Evolutionary conservation across 176 grass and related monocot species (phyloP).

Genomic region (Zoysia pacifica): DNA sequence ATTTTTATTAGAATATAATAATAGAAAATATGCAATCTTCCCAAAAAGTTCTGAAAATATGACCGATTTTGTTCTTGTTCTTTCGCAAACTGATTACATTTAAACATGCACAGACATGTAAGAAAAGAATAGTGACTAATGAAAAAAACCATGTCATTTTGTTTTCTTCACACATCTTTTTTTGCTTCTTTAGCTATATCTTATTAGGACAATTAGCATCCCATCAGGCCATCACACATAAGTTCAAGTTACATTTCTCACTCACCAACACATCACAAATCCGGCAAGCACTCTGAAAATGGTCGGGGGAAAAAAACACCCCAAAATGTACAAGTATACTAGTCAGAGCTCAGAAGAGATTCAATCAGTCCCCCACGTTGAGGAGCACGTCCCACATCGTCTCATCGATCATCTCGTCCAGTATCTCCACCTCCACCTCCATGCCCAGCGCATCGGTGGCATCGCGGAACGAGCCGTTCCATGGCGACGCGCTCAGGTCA

Average conservation of each 20-base stretch:
- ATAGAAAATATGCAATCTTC: no score
- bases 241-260: slow-evolving; percentile 16
- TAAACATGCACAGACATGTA: no score
- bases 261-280: slow-evolving; percentile 29
- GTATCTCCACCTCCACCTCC: slow-evolving; percentile 66
- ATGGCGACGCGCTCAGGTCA: slow-evolving; percentile 62
- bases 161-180: not conserved
- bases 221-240: not conserved
- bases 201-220: not conserved
- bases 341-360: not conserved
- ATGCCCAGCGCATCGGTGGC: slow-evolving; percentile 50
- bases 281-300: slow-evolving; percentile 25
- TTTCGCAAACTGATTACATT: no score
- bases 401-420: slow-evolving; percentile 78
- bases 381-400: slow-evolving; percentile 70
- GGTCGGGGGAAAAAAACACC: not conserved
- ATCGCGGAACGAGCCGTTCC: slow-evolving; percentile 52
- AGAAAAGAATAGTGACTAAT: no score
- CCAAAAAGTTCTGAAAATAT: no score
- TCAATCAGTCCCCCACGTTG: slow-evolving; percentile 52
- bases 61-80: no score
- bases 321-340: slow-evolving; percentile 47
- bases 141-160: no score
- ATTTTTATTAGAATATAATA: no score
- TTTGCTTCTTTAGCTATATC: slow-evolving; percentile 11